Evolutionary conservation across 2,329 filamentous ascomycete species (phyloP), one percentile per base, ranked within the genome.

Genomic region (Ceratocystis cubensis): DNA sequence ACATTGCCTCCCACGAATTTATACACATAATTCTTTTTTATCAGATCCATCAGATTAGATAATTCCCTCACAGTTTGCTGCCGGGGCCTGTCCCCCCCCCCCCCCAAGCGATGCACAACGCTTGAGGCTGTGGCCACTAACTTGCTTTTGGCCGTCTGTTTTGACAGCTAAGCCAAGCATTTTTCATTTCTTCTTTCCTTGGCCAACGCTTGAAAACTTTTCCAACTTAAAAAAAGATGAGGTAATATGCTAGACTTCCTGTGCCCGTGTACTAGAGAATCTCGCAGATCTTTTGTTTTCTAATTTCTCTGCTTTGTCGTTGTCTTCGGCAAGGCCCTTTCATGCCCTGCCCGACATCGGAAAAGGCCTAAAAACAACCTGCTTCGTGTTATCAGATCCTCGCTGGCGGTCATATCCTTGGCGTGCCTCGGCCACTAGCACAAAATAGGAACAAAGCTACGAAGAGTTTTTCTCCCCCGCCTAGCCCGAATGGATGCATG

Each of bases 21-120:
- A 41, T 15, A 5, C 0, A 41, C 37, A 13, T 15, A 17, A 61
- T 61, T n/a, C 3, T 67, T 70, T 73, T 78, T 81, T 81, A 81
- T 81, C 79, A 79, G 80, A 82, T 81, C 74, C 56, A 59, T 37
- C 56, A 59, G 56, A 81, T 80, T 78, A 78, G 79, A 80, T 81
- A 78, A 76, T 75, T 75, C 74, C 74, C 76, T 76, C 76, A 66
- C 53, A 64, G 13, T 57, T 25, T 13, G 15, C 13, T 44, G n/a
- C 17, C 10, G n/a, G 28, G 46, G 46, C 5, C 46, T 25, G 10
- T 22, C 2, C 22, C 22, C 22, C 22, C 22, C 22, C 22, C 22
- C 22, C n/a, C 8, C 17, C 15, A 46, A 20, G 30, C 17, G 5
- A 33, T 4, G 6, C 28, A 41, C 7, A 28, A 63, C 33, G n/a